These are phyloP conservation scores for Sambucus nigra DNA, from an alignment of 129 eudicot genomes.

Conservation along the genomic window DNA sequence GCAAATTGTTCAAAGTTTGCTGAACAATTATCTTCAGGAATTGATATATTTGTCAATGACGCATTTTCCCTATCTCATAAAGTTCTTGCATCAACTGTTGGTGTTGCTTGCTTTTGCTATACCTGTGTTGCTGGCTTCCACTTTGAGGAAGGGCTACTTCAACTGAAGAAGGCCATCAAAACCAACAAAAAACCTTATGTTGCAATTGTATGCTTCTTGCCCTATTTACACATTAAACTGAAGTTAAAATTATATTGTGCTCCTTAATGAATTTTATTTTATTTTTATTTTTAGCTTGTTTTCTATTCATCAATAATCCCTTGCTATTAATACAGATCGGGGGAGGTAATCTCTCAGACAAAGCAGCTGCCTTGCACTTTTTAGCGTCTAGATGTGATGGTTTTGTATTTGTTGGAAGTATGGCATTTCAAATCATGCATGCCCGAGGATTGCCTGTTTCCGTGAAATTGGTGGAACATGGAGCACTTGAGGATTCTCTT, in stretches of 20 bases:
- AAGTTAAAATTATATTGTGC: not conserved
- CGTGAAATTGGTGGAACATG: conserved; percentile 42
- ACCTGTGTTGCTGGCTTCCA: conserved; percentile 69
- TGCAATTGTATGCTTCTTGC: conserved; percentile 43
- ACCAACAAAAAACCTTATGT: conserved; percentile 38
- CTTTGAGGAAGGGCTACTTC: conserved; percentile 53
- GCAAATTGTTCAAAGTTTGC: conserved; percentile 60
- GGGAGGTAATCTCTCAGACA: conserved; percentile 63
- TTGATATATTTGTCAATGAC: conserved; percentile 78
- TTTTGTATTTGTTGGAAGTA: conserved; percentile 64
- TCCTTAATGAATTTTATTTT: not conserved
- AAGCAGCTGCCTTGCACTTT: conserved; percentile 51
- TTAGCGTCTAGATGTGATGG: conserved; percentile 64
- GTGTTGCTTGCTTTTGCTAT: conserved; percentile 58
- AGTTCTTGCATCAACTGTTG: conserved; percentile 85
- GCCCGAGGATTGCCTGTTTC: conserved; percentile 66
- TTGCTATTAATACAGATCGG: conserved; percentile 48
- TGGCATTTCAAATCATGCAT: conserved; percentile 88
- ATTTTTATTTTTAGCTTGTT: not conserved
- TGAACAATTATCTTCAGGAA: conserved; percentile 41
- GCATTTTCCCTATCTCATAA: conserved; percentile 72
- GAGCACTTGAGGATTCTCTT: conserved; percentile 46
- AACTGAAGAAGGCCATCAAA: conserved; percentile 42
- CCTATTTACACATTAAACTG: not conserved
- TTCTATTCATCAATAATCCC: not conserved